These are phyloP conservation scores for Pseudogymnoascus sp. DNA, from an alignment of 2,329 filamentous ascomycete species.

Conservation along the genomic window DNA sequence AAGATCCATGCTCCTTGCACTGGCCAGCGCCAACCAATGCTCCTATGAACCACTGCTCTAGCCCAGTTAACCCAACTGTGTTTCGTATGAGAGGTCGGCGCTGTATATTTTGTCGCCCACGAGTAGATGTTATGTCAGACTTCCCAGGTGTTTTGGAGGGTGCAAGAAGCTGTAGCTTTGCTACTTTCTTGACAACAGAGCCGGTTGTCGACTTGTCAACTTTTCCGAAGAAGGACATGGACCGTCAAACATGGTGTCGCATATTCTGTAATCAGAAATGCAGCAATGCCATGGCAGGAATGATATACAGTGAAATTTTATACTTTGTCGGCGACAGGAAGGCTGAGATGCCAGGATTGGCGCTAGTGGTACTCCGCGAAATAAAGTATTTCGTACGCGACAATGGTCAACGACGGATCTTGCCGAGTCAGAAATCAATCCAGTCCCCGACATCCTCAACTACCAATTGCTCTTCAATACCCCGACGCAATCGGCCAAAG, in stretches of 20 bases:
- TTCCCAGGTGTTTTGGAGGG: constrained; percentile 20
- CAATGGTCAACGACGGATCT: background rate
- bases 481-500: background rate
- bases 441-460: background rate
- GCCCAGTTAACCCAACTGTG: background rate
- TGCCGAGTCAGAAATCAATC: constrained; percentile 8
- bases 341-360: constrained; percentile 6
- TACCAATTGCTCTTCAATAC: background rate
- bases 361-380: constrained; percentile 3
- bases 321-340: background rate
- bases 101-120: background rate
- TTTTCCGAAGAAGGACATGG: constrained; percentile 55
- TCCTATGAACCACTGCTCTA: constrained; percentile 29
- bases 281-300: constrained; percentile 7
- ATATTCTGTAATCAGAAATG: constrained; percentile 10
- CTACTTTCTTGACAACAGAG: constrained; percentile 39
- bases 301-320: constrained; percentile 4
- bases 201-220: constrained; percentile 41
- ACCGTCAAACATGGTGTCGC: constrained; percentile 50
- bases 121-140: constrained; percentile 15
- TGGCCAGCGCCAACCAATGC: constrained; percentile 24
- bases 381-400: constrained; percentile 9
- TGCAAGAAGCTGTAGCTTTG: constrained; percentile 26
- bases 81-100: background rate
- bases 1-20: constrained; percentile 15